Evolutionary conservation across 495 filamentous ascomycete species (phyloP).

Genomic region (Aspergillus carlsbadensis): DNA sequence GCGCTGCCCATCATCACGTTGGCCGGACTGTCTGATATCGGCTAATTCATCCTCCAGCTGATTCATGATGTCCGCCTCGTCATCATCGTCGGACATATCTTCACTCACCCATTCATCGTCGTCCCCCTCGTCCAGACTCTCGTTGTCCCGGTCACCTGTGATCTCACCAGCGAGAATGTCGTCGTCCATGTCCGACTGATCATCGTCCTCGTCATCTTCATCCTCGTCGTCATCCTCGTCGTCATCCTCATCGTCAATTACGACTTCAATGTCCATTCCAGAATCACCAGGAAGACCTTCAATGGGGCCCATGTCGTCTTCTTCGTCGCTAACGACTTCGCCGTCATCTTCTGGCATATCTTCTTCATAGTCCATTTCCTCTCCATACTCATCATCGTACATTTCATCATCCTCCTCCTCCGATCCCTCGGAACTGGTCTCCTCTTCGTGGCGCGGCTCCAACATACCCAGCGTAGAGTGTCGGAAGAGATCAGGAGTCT

Average conservation of each 20-base stretch:
- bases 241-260: constrained; percentile 64
- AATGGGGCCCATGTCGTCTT: constrained; percentile 75
- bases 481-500: constrained; percentile 95
- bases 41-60: constrained; percentile 51
- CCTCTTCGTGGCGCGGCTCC: constrained; percentile 77
- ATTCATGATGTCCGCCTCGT: constrained; percentile 54
- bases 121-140: constrained; percentile 55
- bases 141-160: constrained; percentile 63
- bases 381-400: constrained; percentile 80
- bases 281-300: constrained; percentile 82
- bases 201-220: constrained; percentile 64
- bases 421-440: constrained; percentile 62
- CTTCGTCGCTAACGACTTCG: constrained; percentile 85
- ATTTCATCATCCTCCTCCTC: constrained; percentile 80
- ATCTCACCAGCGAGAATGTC: constrained; percentile 55
- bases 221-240: constrained; percentile 61
- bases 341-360: constrained; percentile 74
- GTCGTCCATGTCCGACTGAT: constrained; percentile 56
- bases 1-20: constrained; percentile 57
- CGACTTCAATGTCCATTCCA: constrained; percentile 77
- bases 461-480: constrained; percentile 96
- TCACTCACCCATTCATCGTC: constrained; percentile 63
- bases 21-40: constrained; percentile 67
- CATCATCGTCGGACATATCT: constrained; percentile 53
- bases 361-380: constrained; percentile 89